Evolutionary conservation across 2,329 filamentous ascomycete genomes (phyloP), one percentile per base, ranked within the genome.

Genomic region (Botrytis byssoidea): DNA sequence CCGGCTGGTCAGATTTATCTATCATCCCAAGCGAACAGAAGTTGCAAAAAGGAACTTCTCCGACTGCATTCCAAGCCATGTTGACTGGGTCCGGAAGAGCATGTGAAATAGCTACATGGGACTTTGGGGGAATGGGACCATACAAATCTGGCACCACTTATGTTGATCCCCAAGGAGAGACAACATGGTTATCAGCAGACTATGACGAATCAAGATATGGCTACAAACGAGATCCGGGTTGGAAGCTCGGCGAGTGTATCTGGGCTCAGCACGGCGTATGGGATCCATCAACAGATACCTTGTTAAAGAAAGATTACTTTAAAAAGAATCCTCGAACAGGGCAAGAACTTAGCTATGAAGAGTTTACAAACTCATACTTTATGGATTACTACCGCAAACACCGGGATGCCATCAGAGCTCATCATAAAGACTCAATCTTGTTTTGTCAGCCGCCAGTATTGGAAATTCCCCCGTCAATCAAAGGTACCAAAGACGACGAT

Each of bases 221-320:
- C 51, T 99, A 93, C 90, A 94, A 92, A 81, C 89, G 96, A 76
- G 93, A 97, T 80, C 88, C 92, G 0, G 91, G 87, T 12, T 99
- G 96, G 96, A 95, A 91, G 81, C 84, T 99, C 29, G 96, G 96
- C n/a, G 90, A 97, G 82, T 98, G 96, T 80, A 82, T 99, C 59
- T 99, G 96, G 96, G 95, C 96, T 5, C 95, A 98, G 80, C 95
- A 99, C 82, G 95, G 95, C 1, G 90, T 99, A 9, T 99, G 96
- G 96, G 94, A 99, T 80, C 91, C 92, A 9, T 84, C 86, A 6
- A 92, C 88, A 3, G 94, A 98, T 81, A 89, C 88, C 0, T 84
- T 99, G 8, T 82, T 97, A 73, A 89, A 88, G 77, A 97, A 95
- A 79, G 90, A 97, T 81, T 98, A 98, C 82, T 99, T 99, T 80